Conservation (phyloP, 164 flowering plant species). For the Platanus orientalis region DNA sequence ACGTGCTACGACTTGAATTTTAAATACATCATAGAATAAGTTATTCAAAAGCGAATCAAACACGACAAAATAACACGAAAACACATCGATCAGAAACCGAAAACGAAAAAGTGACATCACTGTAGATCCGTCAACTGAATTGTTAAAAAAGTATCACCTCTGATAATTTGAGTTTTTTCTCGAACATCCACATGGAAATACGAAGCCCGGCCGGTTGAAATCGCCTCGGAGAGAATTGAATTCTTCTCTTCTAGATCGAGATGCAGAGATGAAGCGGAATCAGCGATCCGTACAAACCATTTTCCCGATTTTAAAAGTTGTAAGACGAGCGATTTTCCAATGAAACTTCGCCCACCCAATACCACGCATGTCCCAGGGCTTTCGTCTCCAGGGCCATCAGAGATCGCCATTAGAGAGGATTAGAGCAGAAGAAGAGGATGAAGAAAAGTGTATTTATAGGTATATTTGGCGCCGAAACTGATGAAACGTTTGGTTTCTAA, state of each 20-base stretch:
- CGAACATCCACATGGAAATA: slow-evolving; percentile 62
- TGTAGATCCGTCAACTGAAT: no score
- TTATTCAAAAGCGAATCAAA: no score
- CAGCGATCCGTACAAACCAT: slow-evolving; percentile 86
- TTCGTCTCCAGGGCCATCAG: slow-evolving; percentile 19
- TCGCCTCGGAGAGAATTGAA: slow-evolving; percentile 46
- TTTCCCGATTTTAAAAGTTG: slow-evolving; percentile 47
- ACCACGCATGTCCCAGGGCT: slow-evolving; percentile 64
- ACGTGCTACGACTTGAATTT: no score
- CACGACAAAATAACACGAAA: no score
- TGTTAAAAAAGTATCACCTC: slow-evolving; percentile 30
- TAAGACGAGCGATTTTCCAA: slow-evolving; percentile 62
- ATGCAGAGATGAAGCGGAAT: slow-evolving; percentile 37
- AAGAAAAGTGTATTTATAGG: no score
- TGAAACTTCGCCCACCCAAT: slow-evolving; percentile 61
- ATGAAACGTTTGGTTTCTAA: no score
- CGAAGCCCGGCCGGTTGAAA: slow-evolving; percentile 58
- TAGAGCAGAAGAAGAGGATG: not conserved
- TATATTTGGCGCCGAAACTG: no score
- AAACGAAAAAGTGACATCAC: no score
- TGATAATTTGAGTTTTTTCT: slow-evolving; percentile 36
- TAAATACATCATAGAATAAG: no score
- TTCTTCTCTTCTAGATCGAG: slow-evolving; percentile 36
- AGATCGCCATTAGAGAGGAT: slow-evolving; percentile 25
- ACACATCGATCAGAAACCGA: no score